These are phyloP conservation scores for Haberlea rhodopensis DNA, from an alignment of 257 asterid species.

Conservation along the genomic window DNA sequence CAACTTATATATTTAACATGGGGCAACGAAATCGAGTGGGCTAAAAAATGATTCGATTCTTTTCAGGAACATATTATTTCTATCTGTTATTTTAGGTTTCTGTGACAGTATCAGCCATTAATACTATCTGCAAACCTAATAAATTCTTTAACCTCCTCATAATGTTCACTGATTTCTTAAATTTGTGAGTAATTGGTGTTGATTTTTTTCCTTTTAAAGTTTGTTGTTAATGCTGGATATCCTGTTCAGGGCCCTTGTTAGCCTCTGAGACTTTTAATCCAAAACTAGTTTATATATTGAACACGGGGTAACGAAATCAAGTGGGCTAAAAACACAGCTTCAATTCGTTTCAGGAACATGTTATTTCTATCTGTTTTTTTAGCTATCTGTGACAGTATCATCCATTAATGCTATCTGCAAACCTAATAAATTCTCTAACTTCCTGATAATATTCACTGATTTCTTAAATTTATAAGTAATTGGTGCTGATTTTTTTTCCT, in stretches of 20 bases:
- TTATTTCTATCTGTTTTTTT: constrained; percentile 6
- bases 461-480: constrained; percentile 3
- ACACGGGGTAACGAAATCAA: background rate
- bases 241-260: background rate
- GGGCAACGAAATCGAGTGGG: background rate
- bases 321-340: constrained; percentile 14
- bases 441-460: background rate
- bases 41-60: constrained; percentile 14
- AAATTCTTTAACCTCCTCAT: constrained; percentile 3
- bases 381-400: constrained; percentile 7
- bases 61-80: constrained; percentile 13
- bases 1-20: constrained; percentile 4
- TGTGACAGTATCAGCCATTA: background rate
- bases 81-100: constrained; percentile 6
- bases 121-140: constrained; percentile 4
- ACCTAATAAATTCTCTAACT: background rate
- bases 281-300: background rate
- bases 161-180: constrained; percentile 3
- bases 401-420: constrained; percentile 4
- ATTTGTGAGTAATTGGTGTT: background rate
- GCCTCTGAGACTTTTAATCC: background rate
- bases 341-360: constrained; percentile 12
- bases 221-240: constrained; percentile 11
- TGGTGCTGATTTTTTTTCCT: constrained; percentile 4
- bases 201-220: constrained; percentile 8